Evolutionary conservation across 441 rosid species (phyloP).

Genomic region (Hura crepitans): DNA sequence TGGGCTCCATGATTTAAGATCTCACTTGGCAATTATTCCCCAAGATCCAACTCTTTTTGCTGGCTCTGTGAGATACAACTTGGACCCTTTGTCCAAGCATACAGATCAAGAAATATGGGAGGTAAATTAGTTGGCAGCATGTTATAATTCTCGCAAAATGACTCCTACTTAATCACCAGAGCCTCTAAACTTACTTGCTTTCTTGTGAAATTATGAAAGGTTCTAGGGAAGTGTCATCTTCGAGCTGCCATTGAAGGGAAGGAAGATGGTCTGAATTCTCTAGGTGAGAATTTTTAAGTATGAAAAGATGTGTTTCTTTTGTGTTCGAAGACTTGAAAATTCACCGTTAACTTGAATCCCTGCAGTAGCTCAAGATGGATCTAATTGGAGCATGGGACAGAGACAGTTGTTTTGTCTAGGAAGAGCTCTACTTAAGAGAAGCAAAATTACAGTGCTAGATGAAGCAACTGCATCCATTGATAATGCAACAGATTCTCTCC

Average conservation of each 20-base stretch:
- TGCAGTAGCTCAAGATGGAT: conserved; percentile 76
- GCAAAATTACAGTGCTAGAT: conserved; percentile 70
- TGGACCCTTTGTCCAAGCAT: conserved; percentile 70
- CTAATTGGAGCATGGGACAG: conserved; percentile 97
- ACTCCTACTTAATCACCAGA: too few relatives aligned
- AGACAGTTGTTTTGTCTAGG: conserved; percentile 80
- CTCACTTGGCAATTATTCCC: conserved; percentile 76
- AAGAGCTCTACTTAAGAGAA: conserved; percentile 69
- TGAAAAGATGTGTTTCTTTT: too few relatives aligned
- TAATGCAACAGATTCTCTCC: conserved; percentile 68
- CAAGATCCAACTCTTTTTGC: conserved; percentile 90
- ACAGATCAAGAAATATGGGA: conserved; percentile 86
- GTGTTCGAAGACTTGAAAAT: too few relatives aligned
- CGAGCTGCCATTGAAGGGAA: conserved; percentile 66
- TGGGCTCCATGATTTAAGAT: conserved; percentile 81
- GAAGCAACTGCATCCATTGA: conserved; percentile 97
- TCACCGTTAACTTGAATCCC: too few relatives aligned
- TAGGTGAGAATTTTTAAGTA: conserved; percentile 50
- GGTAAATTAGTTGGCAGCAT: too few relatives aligned
- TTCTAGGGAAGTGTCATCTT: conserved; percentile 83
- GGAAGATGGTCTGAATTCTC: conserved; percentile 53
- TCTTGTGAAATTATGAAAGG: conserved; percentile 33
- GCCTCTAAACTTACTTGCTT: too few relatives aligned
- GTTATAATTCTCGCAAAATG: too few relatives aligned
- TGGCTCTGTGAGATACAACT: conserved; percentile 76